Evolutionary conservation across 179 eudicot genomes (phyloP).

Genomic region (Beta macrorhiza): DNA sequence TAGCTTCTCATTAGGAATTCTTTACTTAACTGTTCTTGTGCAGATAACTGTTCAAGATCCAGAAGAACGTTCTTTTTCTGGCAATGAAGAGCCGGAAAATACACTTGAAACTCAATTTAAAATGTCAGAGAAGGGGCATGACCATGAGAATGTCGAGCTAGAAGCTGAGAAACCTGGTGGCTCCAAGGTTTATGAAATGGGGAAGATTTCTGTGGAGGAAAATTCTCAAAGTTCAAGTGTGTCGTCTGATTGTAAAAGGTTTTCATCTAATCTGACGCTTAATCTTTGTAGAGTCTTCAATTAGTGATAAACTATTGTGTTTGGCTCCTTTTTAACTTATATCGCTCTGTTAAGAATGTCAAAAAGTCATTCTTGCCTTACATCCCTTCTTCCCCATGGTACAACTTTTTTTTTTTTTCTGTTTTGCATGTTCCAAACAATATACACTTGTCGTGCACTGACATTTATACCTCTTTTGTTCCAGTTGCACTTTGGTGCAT

Average conservation of each 20-base stretch:
- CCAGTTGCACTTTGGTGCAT: background rate
- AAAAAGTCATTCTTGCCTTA: background rate
- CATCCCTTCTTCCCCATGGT: background rate
- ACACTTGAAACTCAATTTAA: slow-evolving; percentile 17
- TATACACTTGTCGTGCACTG: background rate
- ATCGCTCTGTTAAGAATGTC: background rate
- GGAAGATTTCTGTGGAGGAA: slow-evolving; percentile 6
- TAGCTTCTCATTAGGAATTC: slow-evolving; percentile 12
- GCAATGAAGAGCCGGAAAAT: slow-evolving; percentile 24
- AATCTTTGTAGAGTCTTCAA: slow-evolving; percentile 5
- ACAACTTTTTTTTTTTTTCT: background rate
- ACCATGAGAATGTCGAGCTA: slow-evolving; percentile 20
- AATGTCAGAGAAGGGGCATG: slow-evolving; percentile 29
- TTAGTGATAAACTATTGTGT: background rate
- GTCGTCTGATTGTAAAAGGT: slow-evolving; percentile 30
- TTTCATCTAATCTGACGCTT: slow-evolving; percentile 1
- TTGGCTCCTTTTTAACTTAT: background rate
- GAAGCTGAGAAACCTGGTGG: slow-evolving; percentile 11
- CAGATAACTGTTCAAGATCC: slow-evolving; percentile 45
- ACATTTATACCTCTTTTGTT: background rate
- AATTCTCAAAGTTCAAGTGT: slow-evolving; percentile 16
- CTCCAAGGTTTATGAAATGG: slow-evolving; percentile 10
- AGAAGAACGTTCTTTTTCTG: slow-evolving; percentile 29
- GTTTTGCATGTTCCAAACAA: background rate
- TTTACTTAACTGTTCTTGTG: slow-evolving; percentile 14